phyloP scores from a whole-genome alignment of 768 basidiomycete genomes.

The Russula compacta region DNA sequence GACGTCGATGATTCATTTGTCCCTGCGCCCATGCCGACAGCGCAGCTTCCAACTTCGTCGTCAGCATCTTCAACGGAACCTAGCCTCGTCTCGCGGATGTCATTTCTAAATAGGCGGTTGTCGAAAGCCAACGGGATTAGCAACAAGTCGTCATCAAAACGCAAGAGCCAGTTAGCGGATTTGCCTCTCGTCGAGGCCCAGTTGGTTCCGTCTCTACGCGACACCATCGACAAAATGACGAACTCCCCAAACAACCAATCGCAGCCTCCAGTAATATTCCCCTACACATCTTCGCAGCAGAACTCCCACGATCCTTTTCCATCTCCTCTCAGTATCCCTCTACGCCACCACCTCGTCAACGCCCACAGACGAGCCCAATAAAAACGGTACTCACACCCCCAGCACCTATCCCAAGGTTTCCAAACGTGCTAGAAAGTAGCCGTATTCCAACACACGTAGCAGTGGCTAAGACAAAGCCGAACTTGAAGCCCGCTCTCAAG shows the following conservation, averaged over 20 bases:
- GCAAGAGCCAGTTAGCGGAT: constrained; percentile 39
- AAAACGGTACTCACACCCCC: neutral
- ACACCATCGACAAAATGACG: constrained; percentile 71
- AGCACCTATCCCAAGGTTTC: neutral
- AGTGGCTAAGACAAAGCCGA: constrained; percentile 4
- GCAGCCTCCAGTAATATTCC: neutral
- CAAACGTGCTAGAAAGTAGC: neutral
- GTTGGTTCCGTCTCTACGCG: constrained; percentile 58
- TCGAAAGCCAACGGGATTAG: constrained; percentile 2
- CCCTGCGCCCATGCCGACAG: constrained; percentile 4
- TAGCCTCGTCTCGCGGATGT: constrained; percentile 15
- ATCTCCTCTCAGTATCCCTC: constrained; percentile 3
- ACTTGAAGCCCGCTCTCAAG: constrained; percentile 19
- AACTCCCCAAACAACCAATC: constrained; percentile 17
- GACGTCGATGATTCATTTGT: neutral
- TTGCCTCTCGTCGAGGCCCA: constrained; percentile 55
- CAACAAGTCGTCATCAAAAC: constrained; percentile 18
- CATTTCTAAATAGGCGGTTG: constrained; percentile 13
- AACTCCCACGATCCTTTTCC: neutral
- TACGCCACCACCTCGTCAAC: constrained; percentile 12
- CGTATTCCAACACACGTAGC: constrained; percentile 14
- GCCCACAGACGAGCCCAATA: neutral
- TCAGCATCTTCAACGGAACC: constrained; percentile 18
- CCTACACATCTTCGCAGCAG: neutral
- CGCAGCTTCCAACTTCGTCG: constrained; percentile 14